A percentile compares a stretch with the other conserved stretches of the same genome.
These are phyloP conservation scores for Graphium sp. DNA, from an alignment of 2,329 filamentous ascomycete genomes.

Conservation along the genomic window DNA sequence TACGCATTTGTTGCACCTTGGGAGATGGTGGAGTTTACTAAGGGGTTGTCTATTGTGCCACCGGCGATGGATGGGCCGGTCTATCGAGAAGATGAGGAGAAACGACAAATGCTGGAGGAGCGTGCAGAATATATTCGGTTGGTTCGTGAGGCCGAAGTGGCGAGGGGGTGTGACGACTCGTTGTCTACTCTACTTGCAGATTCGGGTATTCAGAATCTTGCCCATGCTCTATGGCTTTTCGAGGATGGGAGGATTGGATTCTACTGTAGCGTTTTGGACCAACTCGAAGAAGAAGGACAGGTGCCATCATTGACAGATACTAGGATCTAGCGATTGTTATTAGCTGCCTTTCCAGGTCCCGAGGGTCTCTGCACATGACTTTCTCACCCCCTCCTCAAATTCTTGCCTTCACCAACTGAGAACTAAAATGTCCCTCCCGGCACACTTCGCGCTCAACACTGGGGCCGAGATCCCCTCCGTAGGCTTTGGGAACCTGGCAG, in stretches of 20 bases:
- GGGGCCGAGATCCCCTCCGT: slow-evolving; percentile 8
- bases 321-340: no score
- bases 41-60: neutral
- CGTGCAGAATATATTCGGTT: neutral
- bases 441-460: slow-evolving; percentile 7
- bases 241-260: neutral
- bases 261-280: neutral
- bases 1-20: neutral
- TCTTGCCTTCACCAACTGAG: neutral
- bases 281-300: neutral
- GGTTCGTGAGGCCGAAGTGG: neutral
- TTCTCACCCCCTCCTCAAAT: neutral
- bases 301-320: no score
- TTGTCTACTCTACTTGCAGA: neutral
- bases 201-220: neutral
- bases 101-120: neutral
- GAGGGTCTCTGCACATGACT: neutral
- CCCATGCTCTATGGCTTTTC: neutral
- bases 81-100: neutral
- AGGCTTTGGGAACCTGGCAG: slow-evolving; percentile 9
- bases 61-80: slow-evolving; percentile 1
- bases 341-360: no score
- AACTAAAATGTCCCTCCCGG: neutral
- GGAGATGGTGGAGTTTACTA: slow-evolving; percentile 1
- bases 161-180: neutral